Evolutionary conservation across 345 rosid genomes (phyloP), one percentile per base, ranked within the genome.

Genomic region (Lumnitzera racemosa): DNA sequence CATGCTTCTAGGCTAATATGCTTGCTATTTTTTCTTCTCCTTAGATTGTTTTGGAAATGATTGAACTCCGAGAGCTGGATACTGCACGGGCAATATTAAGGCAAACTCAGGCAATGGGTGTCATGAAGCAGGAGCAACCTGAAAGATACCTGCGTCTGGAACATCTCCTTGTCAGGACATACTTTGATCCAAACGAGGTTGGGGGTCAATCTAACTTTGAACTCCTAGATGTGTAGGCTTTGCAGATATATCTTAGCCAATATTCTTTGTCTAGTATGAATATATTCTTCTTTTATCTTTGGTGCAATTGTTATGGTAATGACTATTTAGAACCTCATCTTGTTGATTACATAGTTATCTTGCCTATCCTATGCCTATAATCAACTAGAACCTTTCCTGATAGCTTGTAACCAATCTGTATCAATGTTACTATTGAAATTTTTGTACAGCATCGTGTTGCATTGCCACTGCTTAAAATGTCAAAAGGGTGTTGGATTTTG

Each of bases 51-150:
- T 57, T 94, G 62, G 99, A 94, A 75, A 94, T 94, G 99, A 94
- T 90, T 60, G 99, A 94, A 53, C 96, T 94, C 20, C 80, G 99
- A 49, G 99, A 94, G 60, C 70, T 88, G 80, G 97, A 90, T 65
- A 86, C 99, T 55, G 96, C 99, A 11, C 87, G 99, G 47, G 92
- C 99, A 65, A 86, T 94, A 70, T 75, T 94, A 70, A 83, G 89
- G 78, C 97, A 94, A 72, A 94, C 99, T 49, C 99, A 90, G 72
- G 99, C 87, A 56, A 94, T 94, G 99, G 92, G 99, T 66, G 88
- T 90, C 65, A 88, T 94, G 99, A 94, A 90, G 81, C 99, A 94
- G 82, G 99, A 94, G 82, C 95, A 90, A 74, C 90, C 99, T 20
- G 97, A 88, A 58, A 83, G 99, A 81, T 90, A 90, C 79, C 76